Base-by-base conservation (phyloP, 345 rosid species). In the Odontarrhena argentea region DNA sequence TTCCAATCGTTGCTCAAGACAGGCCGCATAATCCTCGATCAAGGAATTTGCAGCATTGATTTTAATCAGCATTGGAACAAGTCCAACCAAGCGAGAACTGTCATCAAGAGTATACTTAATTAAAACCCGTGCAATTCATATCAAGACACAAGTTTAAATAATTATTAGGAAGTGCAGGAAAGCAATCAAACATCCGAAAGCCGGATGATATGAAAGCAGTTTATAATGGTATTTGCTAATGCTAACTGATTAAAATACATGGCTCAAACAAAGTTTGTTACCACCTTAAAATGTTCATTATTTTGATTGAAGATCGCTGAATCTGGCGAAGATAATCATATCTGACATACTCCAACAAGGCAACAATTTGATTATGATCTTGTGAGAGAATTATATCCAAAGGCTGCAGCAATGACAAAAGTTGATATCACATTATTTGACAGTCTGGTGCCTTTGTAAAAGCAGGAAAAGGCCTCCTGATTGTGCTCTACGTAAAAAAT, bases 51-150 rank as follows among this genome's bases (percentile, higher is more conserved):
- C 89, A 64, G 91, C 88, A 85, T 85, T 85, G 49, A 78, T 78
- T 79, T 90, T 90, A 44, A 92, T 80, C 43, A 93, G 81, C 70
- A 93, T 70, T 58, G 87, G 97, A 40, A 88, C 91, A 26, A 93
- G 89, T 65, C 97, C 98, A 79, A 77, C 87, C 80, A 90, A 83
- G 47, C 98, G 98, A 60, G 97, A 84, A 71, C 98, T 92, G 83
- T 68, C 52, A 61, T 35, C 74, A 69, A 80, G 26, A 55, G 32
- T 47, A 59, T 46, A 36, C 42, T 52, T 40, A 48, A 45, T 59
- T 59, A 62, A 46, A 54, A 59, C 34, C 43, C 37, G 30, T 56
- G 38, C 15, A 42, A 51, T 24, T 60, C 30, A 41, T 55, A 57
- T 54, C 43, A 22, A 47, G 50, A 59, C 2, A 52, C 25, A 67